phyloP scores from a whole-genome alignment of 768 basidiomycete genomes.

The Psilocybe sp. region DNA sequence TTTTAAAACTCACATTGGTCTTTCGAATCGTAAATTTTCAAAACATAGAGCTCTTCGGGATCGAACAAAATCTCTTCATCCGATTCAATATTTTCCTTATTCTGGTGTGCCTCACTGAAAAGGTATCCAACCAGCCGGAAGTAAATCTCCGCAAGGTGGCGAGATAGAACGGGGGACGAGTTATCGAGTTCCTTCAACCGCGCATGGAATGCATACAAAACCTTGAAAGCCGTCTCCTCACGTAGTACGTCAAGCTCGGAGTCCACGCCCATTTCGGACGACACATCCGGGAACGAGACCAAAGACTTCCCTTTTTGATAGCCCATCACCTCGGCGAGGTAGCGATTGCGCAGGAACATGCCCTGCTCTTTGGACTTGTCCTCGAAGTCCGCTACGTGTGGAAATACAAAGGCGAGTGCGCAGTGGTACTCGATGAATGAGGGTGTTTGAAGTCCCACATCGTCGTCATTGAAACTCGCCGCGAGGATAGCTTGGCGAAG shows the following conservation, averaged over 20 bases:
- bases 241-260: neutral
- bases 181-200: neutral
- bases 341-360: neutral
- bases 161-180: neutral
- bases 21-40: neutral
- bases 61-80: neutral
- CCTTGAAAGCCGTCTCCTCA: constrained; percentile 2
- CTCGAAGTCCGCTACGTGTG: neutral
- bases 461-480: neutral
- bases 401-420: neutral
- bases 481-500: constrained; percentile 1
- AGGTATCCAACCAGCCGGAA: constrained; percentile 3
- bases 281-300: neutral
- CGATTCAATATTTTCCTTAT: neutral
- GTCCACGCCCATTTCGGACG: neutral
- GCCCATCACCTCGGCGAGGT: neutral
- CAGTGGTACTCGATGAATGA: constrained; percentile 4
- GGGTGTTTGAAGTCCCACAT: neutral
- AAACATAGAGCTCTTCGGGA: neutral
- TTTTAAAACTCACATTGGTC: constrained; percentile 2
- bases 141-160: neutral
- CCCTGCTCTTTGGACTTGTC: neutral
- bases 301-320: neutral
- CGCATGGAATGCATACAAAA: neutral
- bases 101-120: neutral